Base-by-base conservation (phyloP, 371 early-diverging fungal species). In the Apophysomyces ossiformis region DNA sequence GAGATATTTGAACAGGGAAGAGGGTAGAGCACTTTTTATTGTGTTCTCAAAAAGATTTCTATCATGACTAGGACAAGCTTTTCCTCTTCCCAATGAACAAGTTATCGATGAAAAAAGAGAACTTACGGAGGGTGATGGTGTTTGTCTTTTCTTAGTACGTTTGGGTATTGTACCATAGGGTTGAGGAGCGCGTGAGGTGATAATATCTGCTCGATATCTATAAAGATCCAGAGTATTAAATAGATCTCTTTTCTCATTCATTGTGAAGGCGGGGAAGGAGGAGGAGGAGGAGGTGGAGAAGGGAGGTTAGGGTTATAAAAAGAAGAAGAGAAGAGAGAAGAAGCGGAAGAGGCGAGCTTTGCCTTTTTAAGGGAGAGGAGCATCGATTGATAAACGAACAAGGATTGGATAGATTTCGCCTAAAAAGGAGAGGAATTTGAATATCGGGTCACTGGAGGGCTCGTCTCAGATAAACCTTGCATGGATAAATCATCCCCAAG, bases 121-220 rank as follows among this genome's bases (percentile, higher is more conserved):
- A 45, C 46, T 13, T 45, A 45, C 46, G 46, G 46, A 45, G 7
- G 0, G 46, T 45, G 13, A 13, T 18, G 46, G 4, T 5, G 16
- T 18, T n/a, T 13, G 46, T 13, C 16, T 45, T 45, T 45, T 45
- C 13, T 18, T 45, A 45, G 12, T 26, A 26, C 32, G 46, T 13
- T 45, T 45, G 13, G 46, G 46, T 7, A 45, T 45, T 13, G 6
- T 45, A 1, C 46, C 46, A 45, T 45, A 45, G 5, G 46, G 46
- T 18, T 45, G 46, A n/a, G 46, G 46, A n/a, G 46, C 46, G 6
- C 46, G 46, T 13, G 13, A n/a, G 13, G 46, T 45, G 16, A 45
- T 45, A 45, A n/a, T 18, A n/a, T 13, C 46, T 45, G 46, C 46
- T 45, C 46, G 46, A 45, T 18, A 45, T 45, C 16, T 45, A 45